These are phyloP conservation scores for Blastomyces parvus DNA, from an alignment of 2,329 filamentous ascomycete species.

Conservation along the genomic window DNA sequence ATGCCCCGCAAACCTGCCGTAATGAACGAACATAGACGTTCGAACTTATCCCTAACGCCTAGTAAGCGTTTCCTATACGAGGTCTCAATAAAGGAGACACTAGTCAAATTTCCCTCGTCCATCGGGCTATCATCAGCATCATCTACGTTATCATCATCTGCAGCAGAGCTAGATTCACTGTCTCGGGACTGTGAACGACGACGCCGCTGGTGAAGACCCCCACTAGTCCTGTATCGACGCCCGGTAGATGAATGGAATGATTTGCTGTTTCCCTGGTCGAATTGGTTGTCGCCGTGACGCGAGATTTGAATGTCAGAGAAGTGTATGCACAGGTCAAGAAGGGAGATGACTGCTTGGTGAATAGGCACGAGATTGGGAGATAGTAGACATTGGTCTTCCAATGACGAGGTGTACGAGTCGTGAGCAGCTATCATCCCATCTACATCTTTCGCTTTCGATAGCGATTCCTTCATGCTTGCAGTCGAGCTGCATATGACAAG, in stretches of 20 bases:
- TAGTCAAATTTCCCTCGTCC: slow-evolving; percentile 33
- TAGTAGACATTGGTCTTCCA: slow-evolving; percentile 61
- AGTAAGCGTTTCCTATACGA: slow-evolving; percentile 46
- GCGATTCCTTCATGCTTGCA: slow-evolving; percentile 45
- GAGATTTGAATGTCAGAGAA: slow-evolving; percentile 53
- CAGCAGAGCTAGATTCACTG: slow-evolving; percentile 17
- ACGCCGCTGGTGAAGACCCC: slow-evolving; percentile 11
- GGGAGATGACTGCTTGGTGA: slow-evolving; percentile 59
- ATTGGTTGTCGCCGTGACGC: slow-evolving; percentile 31
- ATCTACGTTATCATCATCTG: slow-evolving; percentile 20
- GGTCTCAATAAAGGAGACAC: slow-evolving; percentile 29
- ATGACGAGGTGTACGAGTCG: slow-evolving; percentile 49
- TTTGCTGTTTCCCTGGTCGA: slow-evolving; percentile 26
- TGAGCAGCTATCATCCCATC: slow-evolving; percentile 72
- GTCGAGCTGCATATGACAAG: slow-evolving; percentile 58
- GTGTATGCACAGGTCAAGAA: slow-evolving; percentile 64
- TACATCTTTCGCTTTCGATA: slow-evolving; percentile 59
- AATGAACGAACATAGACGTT: slow-evolving; percentile 59
- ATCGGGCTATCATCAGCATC: slow-evolving; percentile 29
- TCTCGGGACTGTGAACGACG: slow-evolving; percentile 8
- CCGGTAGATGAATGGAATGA: slow-evolving; percentile 13
- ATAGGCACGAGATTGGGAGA: slow-evolving; percentile 60
- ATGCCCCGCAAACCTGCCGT: slow-evolving; percentile 63
- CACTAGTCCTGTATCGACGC: slow-evolving; percentile 8
- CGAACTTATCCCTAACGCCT: slow-evolving; percentile 54